These are phyloP conservation scores for Aspergillus pseudotamarii DNA, from an alignment of 2,329 filamentous ascomycete genomes.

Conservation along the genomic window DNA sequence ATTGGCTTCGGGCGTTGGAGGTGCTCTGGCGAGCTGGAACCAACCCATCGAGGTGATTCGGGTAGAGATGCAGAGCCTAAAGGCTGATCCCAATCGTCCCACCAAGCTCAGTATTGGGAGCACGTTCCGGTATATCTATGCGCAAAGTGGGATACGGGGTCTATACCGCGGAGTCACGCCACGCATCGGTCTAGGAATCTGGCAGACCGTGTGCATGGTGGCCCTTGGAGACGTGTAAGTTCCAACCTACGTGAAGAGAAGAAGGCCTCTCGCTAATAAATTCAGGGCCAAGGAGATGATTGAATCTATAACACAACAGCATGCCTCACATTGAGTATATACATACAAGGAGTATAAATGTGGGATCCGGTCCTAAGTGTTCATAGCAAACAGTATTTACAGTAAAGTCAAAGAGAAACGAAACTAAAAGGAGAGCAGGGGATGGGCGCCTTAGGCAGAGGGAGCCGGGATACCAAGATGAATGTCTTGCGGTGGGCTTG, in stretches of 20 bases:
- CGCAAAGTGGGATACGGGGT: conserved; percentile 15
- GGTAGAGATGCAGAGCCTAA: conserved; percentile 20
- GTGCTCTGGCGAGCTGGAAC: conserved; percentile 22
- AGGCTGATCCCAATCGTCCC: conserved; percentile 16
- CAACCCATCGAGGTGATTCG: conserved; percentile 25
- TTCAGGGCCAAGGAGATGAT: background rate
- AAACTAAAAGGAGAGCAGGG: too few species aligned
- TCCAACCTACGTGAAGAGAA: rapidly evolving
- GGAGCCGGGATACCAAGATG: too few species aligned
- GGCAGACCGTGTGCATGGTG: conserved; percentile 24
- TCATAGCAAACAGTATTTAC: too few species aligned
- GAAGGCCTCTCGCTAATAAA: background rate
- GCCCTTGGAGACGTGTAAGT: conserved; percentile 17
- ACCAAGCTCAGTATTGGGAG: conserved; percentile 8
- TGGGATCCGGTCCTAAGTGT: too few species aligned
- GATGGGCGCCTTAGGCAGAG: too few species aligned
- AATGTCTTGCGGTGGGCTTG: too few species aligned
- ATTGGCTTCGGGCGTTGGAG: conserved; percentile 22
- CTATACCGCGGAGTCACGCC: conserved; percentile 22
- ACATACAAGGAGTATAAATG: too few species aligned
- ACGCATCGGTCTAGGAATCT: conserved; percentile 21
- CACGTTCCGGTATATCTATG: conserved; percentile 12
- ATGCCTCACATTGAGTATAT: background rate
- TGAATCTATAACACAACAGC: background rate
- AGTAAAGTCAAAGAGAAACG: too few species aligned